phyloP scores from a whole-genome alignment of 2,329 filamentous ascomycete species.

The Plenodomus tracheiphilus region DNA sequence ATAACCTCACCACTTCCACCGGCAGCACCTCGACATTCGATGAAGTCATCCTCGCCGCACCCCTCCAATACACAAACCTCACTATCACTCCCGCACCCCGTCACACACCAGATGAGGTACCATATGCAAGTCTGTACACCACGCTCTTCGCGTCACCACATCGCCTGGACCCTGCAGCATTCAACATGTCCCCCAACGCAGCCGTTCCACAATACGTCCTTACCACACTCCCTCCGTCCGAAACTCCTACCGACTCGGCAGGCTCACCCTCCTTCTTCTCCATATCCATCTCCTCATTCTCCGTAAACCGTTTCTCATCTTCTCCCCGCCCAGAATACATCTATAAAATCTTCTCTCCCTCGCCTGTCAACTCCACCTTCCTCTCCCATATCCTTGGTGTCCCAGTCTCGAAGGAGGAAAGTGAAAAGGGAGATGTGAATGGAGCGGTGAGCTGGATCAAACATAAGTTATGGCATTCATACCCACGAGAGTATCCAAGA shows the following conservation, averaged over 20 bases:
- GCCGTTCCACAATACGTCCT: slow-evolving; percentile 74
- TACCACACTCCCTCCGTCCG: slow-evolving; percentile 72
- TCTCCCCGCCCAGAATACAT: slow-evolving; percentile 54
- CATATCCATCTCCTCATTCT: slow-evolving; percentile 71
- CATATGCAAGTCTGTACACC: slow-evolving; percentile 84
- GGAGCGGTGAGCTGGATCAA: slow-evolving; percentile 38
- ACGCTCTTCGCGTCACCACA: slow-evolving; percentile 83
- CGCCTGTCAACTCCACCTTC: slow-evolving; percentile 52
- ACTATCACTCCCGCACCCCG: slow-evolving; percentile 48
- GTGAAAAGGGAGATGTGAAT: slow-evolving; percentile 37
- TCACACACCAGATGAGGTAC: slow-evolving; percentile 72
- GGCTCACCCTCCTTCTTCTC: slow-evolving; percentile 83
- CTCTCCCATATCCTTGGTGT: slow-evolving; percentile 54
- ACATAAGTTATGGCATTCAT: slow-evolving; percentile 73
- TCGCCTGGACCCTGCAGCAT: slow-evolving; percentile 71
- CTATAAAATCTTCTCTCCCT: slow-evolving; percentile 69
- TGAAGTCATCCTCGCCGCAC: slow-evolving; percentile 79
- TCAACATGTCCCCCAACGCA: slow-evolving; percentile 64
- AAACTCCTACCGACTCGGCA: slow-evolving; percentile 54
- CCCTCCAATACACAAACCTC: slow-evolving; percentile 79
- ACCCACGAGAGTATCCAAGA: slow-evolving; percentile 81
- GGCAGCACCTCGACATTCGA: slow-evolving; percentile 61
- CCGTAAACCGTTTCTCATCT: slow-evolving; percentile 58
- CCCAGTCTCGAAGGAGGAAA: slow-evolving; percentile 32
- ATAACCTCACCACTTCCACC: slow-evolving; percentile 47